Evolutionary conservation across 1,284 basidiomycete genomes (phyloP).

Genomic region (Rhodotorula sp.): DNA sequence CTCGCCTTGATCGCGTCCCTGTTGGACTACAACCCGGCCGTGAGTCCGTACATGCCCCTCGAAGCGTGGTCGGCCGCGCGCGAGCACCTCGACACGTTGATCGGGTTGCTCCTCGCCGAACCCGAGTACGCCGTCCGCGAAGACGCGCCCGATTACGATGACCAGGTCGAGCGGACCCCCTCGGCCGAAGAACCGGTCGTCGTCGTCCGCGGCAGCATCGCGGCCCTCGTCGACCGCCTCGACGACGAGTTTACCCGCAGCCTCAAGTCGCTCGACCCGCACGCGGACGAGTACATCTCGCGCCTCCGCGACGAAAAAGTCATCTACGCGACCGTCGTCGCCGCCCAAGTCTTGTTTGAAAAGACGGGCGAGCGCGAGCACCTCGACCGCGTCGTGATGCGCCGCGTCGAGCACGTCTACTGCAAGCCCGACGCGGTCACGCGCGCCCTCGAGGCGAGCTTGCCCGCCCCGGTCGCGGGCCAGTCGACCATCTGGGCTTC

Average conservation of each 20-base stretch:
- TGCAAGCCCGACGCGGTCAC: constrained; percentile 96
- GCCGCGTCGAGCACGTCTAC: constrained; percentile 96
- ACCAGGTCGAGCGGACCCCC: constrained; percentile 79
- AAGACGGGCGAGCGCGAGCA: constrained; percentile 58
- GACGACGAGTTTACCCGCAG: constrained; percentile 99
- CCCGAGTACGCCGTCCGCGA: constrained; percentile 73
- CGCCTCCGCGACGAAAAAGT: constrained; percentile 91
- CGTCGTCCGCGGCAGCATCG: constrained; percentile 82
- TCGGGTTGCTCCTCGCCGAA: constrained; percentile 72
- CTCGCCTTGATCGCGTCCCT: constrained; percentile 90
- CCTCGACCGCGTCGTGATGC: constrained; percentile 82
- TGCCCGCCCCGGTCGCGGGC: constrained; percentile 45
- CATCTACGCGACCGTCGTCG: constrained; percentile 88
- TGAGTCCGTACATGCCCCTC: constrained; percentile 74
- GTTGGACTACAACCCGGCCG: constrained; percentile 92
- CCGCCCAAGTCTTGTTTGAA: constrained; percentile 89
- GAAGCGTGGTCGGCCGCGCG: constrained; percentile 89
- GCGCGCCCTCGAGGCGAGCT: constrained; percentile 75
- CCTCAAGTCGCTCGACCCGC: constrained; percentile 96
- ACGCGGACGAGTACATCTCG: constrained; percentile 97
- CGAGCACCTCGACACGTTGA: constrained; percentile 80
- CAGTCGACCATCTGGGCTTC: constrained; percentile 44
- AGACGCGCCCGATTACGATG: constrained; percentile 88
- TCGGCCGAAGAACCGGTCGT: constrained; percentile 65
- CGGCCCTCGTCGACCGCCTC: constrained; percentile 90